Base-by-base conservation (phyloP, 345 rosid species). In the Brassica nigra region DNA sequence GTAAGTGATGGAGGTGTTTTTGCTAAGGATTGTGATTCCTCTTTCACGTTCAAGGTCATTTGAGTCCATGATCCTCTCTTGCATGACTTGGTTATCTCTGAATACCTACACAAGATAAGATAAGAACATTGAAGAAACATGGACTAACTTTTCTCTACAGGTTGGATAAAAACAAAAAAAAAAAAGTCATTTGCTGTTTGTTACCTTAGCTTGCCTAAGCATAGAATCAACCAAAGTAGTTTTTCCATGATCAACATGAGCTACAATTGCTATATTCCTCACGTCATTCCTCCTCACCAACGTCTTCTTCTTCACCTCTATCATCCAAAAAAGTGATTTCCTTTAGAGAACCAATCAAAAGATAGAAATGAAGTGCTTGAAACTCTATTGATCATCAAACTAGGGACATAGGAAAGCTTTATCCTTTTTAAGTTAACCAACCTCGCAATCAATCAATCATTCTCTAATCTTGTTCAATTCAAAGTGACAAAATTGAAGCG, bases 181-280 rank as follows among this genome's bases (percentile, higher is more conserved):
- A 23, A 68, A 0, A n/a, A 47, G 55, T 9, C 44, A 49, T 6
- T n/a, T 9, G 62, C 27, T 1, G 29, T 23, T 23, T 33, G 3
- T 75, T 82, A 91, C 99, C 97, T 95, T 92, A 18, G 99, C 87
- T 85, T 95, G 99, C 85, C 76, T 88, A 73, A 95, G 86, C 99
- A 95, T 92, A n/a, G 99, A 85, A 83, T 95, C 99, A 55, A 95
- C 97, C 88, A 95, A 80, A 80, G 99, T 95, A 2, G 99, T 95
- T 86, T 95, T 95, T 2, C 99, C 99, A 76, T 95, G 99, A 84
- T 95, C 99, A 47, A 95, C 99, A 76, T 92, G 99, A 55, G 99
- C 99, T 62, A 95, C 97, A 34, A 95, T 95, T 49, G 99, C 99
- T 76, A 92, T 90, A 66, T 92, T 95, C 89, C 99, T 86, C 81